Evolutionary conservation across 2,329 filamentous ascomycete genomes (phyloP).

Genomic region (Exophiala viscosa): DNA sequence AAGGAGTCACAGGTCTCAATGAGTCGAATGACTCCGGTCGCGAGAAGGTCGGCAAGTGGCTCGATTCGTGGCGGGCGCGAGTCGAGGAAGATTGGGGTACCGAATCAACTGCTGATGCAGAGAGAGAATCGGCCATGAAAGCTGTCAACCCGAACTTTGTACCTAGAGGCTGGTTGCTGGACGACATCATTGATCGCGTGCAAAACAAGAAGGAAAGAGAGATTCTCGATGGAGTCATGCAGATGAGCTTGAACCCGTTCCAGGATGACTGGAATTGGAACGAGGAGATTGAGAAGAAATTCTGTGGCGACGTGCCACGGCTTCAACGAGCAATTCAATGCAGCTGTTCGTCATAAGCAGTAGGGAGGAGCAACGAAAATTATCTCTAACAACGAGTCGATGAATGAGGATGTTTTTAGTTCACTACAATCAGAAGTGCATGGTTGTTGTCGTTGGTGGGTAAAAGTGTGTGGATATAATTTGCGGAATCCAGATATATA

Average conservation of each 20-base stretch:
- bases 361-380: not conserved
- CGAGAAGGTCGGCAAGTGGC: slow-evolving; percentile 69
- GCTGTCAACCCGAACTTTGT: slow-evolving; percentile 89
- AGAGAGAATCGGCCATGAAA: slow-evolving; percentile 72
- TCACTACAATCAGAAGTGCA: too few relatives aligned
- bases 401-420: too few relatives aligned
- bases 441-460: too few relatives aligned
- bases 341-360: slow-evolving; percentile 75
- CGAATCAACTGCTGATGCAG: slow-evolving; percentile 50
- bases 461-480: too few relatives aligned
- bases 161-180: slow-evolving; percentile 84
- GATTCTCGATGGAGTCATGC: slow-evolving; percentile 72
- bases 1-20: slow-evolving; percentile 59
- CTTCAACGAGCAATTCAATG: slow-evolving; percentile 81
- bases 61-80: slow-evolving; percentile 71
- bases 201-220: slow-evolving; percentile 79
- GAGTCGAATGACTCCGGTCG: slow-evolving; percentile 62
- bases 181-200: slow-evolving; percentile 86
- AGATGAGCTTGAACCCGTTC: slow-evolving; percentile 80
- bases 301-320: slow-evolving; percentile 79
- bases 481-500: too few relatives aligned
- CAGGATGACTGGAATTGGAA: slow-evolving; percentile 64
- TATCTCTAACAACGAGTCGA: not conserved
- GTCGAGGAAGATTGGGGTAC: slow-evolving; percentile 71
- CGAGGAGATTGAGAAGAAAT: slow-evolving; percentile 71